phyloP scores from a whole-genome alignment of 139 green algal species.

The Trebouxia sp. region DNA sequence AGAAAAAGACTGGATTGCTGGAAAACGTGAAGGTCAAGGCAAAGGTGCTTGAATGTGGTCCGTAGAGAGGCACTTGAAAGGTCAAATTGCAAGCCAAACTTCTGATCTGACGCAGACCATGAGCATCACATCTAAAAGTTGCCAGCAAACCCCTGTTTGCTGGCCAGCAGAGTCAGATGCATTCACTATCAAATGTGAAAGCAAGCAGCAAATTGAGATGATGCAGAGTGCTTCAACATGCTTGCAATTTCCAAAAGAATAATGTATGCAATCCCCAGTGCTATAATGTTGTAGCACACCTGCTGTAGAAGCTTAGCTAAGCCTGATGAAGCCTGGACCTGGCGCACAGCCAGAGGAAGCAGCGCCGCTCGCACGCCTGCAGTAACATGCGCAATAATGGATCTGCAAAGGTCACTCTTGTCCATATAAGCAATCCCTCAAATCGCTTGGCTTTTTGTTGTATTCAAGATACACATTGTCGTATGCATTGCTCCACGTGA shows the following conservation, averaged over 20 bases:
- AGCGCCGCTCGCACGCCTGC: constrained; percentile 44
- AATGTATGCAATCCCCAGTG: no score
- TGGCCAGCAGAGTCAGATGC: background rate
- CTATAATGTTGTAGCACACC: no score
- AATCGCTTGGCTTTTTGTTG: background rate
- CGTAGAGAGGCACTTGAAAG: background rate
- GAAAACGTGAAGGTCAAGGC: background rate
- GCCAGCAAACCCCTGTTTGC: no score
- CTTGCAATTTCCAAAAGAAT: no score
- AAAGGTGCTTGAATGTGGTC: background rate
- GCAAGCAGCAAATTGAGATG: background rate
- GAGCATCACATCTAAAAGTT: no score
- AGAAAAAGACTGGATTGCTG: background rate
- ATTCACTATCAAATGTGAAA: background rate
- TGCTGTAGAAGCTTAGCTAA: constrained; percentile 35
- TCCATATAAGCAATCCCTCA: background rate
- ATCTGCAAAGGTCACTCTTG: constrained; percentile 25
- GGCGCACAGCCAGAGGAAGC: constrained; percentile 46
- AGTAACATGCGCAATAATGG: background rate
- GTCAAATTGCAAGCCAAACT: background rate
- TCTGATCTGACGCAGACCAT: background rate
- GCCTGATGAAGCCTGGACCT: constrained; percentile 37
- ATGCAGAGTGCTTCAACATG: background rate
- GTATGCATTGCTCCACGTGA: background rate
- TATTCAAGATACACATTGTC: no score